phyloP scores from a whole-genome alignment of 2,329 filamentous ascomycete genomes.

The Colletotrichum musicola region DNA sequence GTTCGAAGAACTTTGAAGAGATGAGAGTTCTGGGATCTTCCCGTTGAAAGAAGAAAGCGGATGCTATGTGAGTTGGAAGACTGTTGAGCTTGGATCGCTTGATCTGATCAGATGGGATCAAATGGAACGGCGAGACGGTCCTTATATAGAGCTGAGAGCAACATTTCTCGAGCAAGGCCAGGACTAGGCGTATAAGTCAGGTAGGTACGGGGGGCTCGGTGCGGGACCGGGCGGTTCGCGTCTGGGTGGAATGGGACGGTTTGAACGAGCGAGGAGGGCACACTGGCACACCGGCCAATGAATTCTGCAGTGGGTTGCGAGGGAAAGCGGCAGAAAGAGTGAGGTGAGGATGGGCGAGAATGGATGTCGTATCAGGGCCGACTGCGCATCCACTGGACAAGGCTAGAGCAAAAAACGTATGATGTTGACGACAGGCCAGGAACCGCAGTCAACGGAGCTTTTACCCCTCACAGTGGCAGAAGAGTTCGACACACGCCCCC shows the following conservation, averaged over 20 bases:
- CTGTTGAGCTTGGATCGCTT: constrained; percentile 33
- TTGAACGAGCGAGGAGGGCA: constrained; percentile 11
- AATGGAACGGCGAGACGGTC: constrained; percentile 6
- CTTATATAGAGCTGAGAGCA: constrained; percentile 34
- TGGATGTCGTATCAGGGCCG: constrained; percentile 33
- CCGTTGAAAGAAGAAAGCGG: constrained; percentile 10
- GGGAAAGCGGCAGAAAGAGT: neutral
- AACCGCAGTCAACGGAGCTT: constrained; percentile 32
- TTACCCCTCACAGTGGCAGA: constrained; percentile 38
- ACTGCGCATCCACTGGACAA: constrained; percentile 33
- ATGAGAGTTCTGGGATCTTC: constrained; percentile 9
- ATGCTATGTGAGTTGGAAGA: constrained; percentile 17
- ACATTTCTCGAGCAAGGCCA: constrained; percentile 24
- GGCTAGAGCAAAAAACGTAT: constrained; percentile 37
- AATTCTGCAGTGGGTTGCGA: neutral
- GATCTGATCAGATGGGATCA: constrained; percentile 23
- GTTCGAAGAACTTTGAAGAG: neutral
- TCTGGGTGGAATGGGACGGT: constrained; percentile 14
- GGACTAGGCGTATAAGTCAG: constrained; percentile 25
- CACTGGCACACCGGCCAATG: constrained; percentile 17
- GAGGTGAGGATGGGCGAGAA: constrained; percentile 21
- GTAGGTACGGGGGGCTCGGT: constrained; percentile 10
- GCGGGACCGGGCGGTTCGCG: constrained; percentile 19
- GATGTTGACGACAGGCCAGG: constrained; percentile 38
- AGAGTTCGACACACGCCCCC: constrained; percentile 26